These are phyloP conservation scores for Cymbopogon flexuosus DNA, from an alignment of 202 grass and related monocot genomes.

Conservation along the genomic window DNA sequence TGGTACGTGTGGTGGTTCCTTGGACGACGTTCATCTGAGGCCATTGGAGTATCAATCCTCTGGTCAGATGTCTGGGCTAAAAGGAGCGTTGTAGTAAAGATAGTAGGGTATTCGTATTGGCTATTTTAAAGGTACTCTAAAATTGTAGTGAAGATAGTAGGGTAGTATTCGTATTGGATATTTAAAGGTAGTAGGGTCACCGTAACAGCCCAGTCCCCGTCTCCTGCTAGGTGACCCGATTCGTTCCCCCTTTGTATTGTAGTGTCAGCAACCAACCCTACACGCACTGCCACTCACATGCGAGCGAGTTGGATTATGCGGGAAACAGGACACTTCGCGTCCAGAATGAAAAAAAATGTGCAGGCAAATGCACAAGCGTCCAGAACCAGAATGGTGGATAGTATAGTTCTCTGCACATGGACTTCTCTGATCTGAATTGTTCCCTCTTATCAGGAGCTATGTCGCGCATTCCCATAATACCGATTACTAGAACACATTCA, in stretches of 20 bases:
- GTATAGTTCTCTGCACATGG: neutral
- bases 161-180: neutral
- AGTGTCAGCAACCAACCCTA: no score
- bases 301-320: constrained; percentile 2
- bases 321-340: constrained; percentile 1
- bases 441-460: neutral
- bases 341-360: neutral
- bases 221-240: neutral
- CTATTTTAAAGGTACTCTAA: neutral
- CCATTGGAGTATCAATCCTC: no score
- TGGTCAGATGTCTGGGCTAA: no score
- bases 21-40: neutral
- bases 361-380: neutral
- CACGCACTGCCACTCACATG: neutral
- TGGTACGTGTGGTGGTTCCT: neutral
- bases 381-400: neutral
- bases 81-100: no score
- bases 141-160: no score
- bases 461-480: neutral
- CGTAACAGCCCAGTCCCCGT: neutral
- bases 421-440: neutral
- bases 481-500: no score
- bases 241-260: neutral
- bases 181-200: neutral
- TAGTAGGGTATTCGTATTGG: neutral